phyloP scores from a whole-genome alignment of 208 protist species.

The Trypanosoma lewisi region DNA sequence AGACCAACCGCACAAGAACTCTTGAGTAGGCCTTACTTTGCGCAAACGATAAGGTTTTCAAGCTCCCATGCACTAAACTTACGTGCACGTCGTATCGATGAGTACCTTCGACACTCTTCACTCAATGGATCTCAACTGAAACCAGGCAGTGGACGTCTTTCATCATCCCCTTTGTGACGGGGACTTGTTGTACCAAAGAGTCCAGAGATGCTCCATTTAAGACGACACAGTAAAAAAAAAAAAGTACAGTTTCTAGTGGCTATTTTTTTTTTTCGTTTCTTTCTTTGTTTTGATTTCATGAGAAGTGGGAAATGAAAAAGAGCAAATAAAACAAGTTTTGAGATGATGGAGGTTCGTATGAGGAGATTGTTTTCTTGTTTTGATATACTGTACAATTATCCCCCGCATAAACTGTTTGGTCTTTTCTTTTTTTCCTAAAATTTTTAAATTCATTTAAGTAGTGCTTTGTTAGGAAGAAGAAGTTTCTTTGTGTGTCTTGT shows the following conservation, averaged over 20 bases:
- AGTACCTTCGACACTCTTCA: not conserved
- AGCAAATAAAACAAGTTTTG: too few species aligned
- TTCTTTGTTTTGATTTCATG: too few species aligned
- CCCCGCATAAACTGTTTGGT: too few species aligned
- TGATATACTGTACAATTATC: too few species aligned
- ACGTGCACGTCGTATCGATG: constrained; percentile 3
- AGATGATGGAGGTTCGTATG: too few species aligned
- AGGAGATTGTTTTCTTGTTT: too few species aligned
- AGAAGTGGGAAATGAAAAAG: too few species aligned
- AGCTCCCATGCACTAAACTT: not conserved
- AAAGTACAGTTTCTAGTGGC: too few species aligned
- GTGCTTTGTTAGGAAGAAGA: too few species aligned
- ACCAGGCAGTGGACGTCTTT: not conserved
- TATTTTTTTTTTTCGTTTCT: too few species aligned
- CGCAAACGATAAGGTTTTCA: not conserved
- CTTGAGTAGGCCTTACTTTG: constrained; percentile 53
- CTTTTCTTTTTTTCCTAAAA: constrained; percentile 1
- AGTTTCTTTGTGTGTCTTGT: not conserved
- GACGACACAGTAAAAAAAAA: too few species aligned
- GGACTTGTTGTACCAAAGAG: not conserved
- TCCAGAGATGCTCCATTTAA: too few species aligned
- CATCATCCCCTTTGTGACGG: not conserved
- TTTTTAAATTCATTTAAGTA: not conserved
- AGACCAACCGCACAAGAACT: constrained; percentile 51
- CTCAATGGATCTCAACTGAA: constrained; percentile 1